phyloP scores from a whole-genome alignment of 129 eudicot genomes.

The Dittrichia graveolens region DNA sequence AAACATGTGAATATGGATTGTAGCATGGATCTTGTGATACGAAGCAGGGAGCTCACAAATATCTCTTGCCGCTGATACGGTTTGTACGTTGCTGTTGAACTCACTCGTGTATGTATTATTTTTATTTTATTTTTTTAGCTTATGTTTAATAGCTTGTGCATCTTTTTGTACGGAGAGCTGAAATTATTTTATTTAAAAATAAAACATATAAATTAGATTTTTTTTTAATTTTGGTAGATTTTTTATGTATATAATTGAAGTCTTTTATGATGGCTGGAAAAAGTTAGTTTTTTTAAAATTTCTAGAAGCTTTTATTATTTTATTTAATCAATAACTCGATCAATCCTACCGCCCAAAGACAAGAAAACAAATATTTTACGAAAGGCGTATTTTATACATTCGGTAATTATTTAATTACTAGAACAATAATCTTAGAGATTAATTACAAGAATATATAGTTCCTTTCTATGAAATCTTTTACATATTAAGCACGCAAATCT shows the following conservation, averaged over 20 bases:
- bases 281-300: too few species aligned
- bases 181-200: conserved; percentile 2
- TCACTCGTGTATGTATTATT: background rate
- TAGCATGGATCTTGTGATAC: conserved; percentile 33
- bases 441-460: too few species aligned
- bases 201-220: background rate
- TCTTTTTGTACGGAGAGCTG: conserved; percentile 5
- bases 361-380: background rate
- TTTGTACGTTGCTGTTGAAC: background rate
- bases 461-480: too few species aligned
- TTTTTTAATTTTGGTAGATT: background rate
- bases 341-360: background rate
- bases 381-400: too few species aligned
- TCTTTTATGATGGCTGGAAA: conserved; percentile 6
- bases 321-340: background rate
- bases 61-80: conserved; percentile 29
- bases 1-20: conserved; percentile 43
- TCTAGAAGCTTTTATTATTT: background rate
- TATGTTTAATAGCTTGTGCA: conserved; percentile 10
- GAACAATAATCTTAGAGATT: too few species aligned
- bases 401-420: too few species aligned
- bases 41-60: conserved; percentile 21
- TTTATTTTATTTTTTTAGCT: background rate
- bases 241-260: background rate
- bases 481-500: too few species aligned